Conservation (phyloP, 2,329 filamentous ascomycete genomes). For the Microthyrium microscopicum region DNA sequence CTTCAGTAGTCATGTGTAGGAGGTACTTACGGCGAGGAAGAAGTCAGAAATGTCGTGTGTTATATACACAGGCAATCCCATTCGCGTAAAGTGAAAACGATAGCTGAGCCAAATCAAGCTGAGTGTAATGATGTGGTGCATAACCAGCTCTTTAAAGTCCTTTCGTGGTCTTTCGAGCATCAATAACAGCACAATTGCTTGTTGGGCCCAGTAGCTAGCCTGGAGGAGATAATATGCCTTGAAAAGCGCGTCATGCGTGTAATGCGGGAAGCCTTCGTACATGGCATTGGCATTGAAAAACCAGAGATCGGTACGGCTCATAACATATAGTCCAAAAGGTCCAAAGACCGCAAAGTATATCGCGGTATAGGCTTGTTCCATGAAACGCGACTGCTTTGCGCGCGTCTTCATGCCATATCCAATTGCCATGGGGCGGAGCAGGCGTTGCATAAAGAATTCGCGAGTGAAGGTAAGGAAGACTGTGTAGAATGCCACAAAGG, state of each 20-base stretch:
- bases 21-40: slow-evolving; percentile 65
- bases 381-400: slow-evolving; percentile 75
- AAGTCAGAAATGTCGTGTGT: slow-evolving; percentile 92
- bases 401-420: slow-evolving; percentile 51
- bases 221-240: slow-evolving; percentile 95
- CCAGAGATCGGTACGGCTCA: slow-evolving; percentile 83
- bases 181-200: slow-evolving; percentile 72
- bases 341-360: slow-evolving; percentile 76
- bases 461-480: slow-evolving; percentile 82
- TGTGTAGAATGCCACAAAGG: slow-evolving; percentile 79
- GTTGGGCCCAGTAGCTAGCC: slow-evolving; percentile 89
- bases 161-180: slow-evolving; percentile 87
- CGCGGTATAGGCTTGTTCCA: slow-evolving; percentile 92
- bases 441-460: slow-evolving; percentile 87
- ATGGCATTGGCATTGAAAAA: slow-evolving; percentile 86
- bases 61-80: slow-evolving; percentile 83
- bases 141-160: slow-evolving; percentile 85
- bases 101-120: slow-evolving; percentile 74
- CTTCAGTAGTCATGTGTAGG: not conserved
- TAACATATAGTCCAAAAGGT: slow-evolving; percentile 74
- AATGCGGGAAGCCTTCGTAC: slow-evolving; percentile 79
- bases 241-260: slow-evolving; percentile 61
- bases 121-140: slow-evolving; percentile 80
- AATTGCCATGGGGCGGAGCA: slow-evolving; percentile 61
- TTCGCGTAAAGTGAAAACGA: slow-evolving; percentile 92